A percentile compares a stretch with the other conserved stretches of the same genome.
Evolutionary conservation across 2,329 filamentous ascomycete genomes (phyloP).

Genomic region (Aciculosporium take): DNA sequence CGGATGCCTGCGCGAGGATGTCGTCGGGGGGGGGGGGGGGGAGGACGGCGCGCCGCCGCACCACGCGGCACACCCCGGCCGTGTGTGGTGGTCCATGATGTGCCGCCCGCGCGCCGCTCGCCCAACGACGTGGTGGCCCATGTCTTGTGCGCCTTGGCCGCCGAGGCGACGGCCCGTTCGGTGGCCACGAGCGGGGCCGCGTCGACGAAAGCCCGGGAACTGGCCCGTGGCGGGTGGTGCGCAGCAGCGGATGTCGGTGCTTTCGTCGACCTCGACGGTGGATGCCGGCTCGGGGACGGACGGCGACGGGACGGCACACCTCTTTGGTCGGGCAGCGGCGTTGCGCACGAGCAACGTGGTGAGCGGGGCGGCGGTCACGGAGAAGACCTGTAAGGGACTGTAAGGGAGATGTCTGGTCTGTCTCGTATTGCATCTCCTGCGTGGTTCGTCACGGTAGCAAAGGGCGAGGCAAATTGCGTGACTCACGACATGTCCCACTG

Average conservation of each 20-base stretch:
- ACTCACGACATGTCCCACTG: slow-evolving; percentile 8
- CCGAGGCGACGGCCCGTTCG: slow-evolving; percentile 61
- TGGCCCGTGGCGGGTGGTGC: slow-evolving; percentile 82
- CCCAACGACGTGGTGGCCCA: slow-evolving; percentile 71
- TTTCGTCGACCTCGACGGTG: slow-evolving; percentile 45
- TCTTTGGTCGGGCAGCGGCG: too few relatives aligned
- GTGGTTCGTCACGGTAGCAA: not conserved
- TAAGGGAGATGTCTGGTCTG: too few relatives aligned
- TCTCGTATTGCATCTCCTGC: too few relatives aligned
- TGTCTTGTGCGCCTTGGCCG: slow-evolving; percentile 56
- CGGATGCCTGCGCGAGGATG: slow-evolving; percentile 52
- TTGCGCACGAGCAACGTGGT: slow-evolving; percentile 18
- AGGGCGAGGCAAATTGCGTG: not conserved
- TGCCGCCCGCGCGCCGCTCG: slow-evolving; percentile 61
- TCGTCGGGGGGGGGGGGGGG: slow-evolving; percentile 39
- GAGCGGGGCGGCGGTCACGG: slow-evolving; percentile 13
- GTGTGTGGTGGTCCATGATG: slow-evolving; percentile 74
- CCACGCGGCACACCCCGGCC: too few relatives aligned
- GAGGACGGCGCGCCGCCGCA: slow-evolving; percentile 50
- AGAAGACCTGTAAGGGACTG: slow-evolving; percentile 15
- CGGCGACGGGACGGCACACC: slow-evolving; percentile 49
- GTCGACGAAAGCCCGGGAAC: slow-evolving; percentile 63
- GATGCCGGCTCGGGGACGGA: slow-evolving; percentile 40
- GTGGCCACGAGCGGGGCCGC: slow-evolving; percentile 65
- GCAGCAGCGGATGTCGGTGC: slow-evolving; percentile 65